Conservation (phyloP, 768 basidiomycete genomes). For the Saitozyma podzolica region DNA sequence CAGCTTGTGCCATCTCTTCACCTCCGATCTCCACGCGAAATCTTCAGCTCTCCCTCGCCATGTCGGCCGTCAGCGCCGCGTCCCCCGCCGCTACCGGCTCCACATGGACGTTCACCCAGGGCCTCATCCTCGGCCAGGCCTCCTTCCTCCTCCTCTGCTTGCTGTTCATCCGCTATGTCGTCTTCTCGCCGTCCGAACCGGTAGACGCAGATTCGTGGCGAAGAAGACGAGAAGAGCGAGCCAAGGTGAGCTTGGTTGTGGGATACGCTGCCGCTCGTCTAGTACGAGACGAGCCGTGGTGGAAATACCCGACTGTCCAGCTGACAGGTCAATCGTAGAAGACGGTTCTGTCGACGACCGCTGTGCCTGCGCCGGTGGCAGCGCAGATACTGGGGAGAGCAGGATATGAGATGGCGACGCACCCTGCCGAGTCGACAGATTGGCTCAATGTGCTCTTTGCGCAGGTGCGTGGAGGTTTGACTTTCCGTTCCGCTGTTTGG, state of each 20-base stretch:
- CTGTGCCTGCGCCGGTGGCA: slow-evolving; percentile 41
- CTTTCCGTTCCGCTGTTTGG: not conserved
- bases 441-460: slow-evolving; percentile 87
- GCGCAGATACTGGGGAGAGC: slow-evolving; percentile 50
- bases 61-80: slow-evolving; percentile 4
- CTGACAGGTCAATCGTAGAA: slow-evolving; percentile 10
- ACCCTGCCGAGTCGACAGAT: slow-evolving; percentile 70
- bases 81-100: slow-evolving; percentile 11
- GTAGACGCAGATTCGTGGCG: slow-evolving; percentile 41
- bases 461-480: slow-evolving; percentile 61
- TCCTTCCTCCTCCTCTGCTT: slow-evolving; percentile 76
- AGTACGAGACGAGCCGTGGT: too few relatives aligned
- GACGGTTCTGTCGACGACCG: slow-evolving; percentile 38
- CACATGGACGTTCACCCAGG: slow-evolving; percentile 80
- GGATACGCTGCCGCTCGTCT: too few relatives aligned
- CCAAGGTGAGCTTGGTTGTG: slow-evolving; percentile 43
- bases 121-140: slow-evolving; percentile 85
- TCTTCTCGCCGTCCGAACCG: slow-evolving; percentile 69
- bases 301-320: too few relatives aligned
- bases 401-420: slow-evolving; percentile 54
- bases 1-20: not conserved
- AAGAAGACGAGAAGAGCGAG: slow-evolving; percentile 29
- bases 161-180: slow-evolving; percentile 89
- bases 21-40: not conserved
- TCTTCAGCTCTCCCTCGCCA: not conserved